A percentile compares a stretch with the other conserved stretches of the same genome.
phyloP scores from a whole-genome alignment of 768 basidiomycete species.

The Mycena floridula region DNA sequence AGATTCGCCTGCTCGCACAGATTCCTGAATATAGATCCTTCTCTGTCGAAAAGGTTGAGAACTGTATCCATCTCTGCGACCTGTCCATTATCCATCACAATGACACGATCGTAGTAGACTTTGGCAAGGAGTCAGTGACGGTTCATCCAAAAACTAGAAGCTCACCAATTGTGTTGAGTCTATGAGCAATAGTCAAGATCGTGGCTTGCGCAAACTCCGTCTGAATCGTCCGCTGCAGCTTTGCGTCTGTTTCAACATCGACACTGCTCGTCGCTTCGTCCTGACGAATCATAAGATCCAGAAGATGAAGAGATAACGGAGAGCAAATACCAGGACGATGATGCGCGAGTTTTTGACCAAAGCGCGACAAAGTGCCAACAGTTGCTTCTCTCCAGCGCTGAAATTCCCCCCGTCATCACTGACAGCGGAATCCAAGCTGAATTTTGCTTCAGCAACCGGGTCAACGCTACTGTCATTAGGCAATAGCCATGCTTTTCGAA shows the following conservation, averaged over 20 bases:
- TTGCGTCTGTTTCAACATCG: constrained; percentile 56
- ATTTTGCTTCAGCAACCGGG: constrained; percentile 51
- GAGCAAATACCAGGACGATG: constrained; percentile 40
- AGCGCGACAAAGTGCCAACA: constrained; percentile 55
- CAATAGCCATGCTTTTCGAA: constrained; percentile 56
- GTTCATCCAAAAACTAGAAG: constrained; percentile 6
- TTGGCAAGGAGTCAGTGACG: constrained; percentile 5
- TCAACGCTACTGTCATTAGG: constrained; percentile 41
- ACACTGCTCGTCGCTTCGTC: constrained; percentile 60
- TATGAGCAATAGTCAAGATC: constrained; percentile 50
- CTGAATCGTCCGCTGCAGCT: constrained; percentile 59
- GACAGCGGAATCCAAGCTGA: constrained; percentile 54
- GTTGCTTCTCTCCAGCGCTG: constrained; percentile 62
- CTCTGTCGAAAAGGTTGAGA: constrained; percentile 52
- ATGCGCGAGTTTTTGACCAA: constrained; percentile 55
- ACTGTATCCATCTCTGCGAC: constrained; percentile 76
- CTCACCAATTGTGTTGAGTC: constrained; percentile 51
- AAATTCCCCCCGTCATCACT: constrained; percentile 63
- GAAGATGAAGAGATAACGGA: background rate
- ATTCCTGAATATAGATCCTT: constrained; percentile 61
- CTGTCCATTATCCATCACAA: constrained; percentile 67
- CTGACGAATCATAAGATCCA: constrained; percentile 18
- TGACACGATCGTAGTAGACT: constrained; percentile 62
- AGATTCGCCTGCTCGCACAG: constrained; percentile 65
- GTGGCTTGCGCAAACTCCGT: constrained; percentile 49